Evolutionary conservation across 371 early-diverging fungal species (phyloP), one percentile per base, ranked within the genome.

Genomic region (Mucor lusitanicus): DNA sequence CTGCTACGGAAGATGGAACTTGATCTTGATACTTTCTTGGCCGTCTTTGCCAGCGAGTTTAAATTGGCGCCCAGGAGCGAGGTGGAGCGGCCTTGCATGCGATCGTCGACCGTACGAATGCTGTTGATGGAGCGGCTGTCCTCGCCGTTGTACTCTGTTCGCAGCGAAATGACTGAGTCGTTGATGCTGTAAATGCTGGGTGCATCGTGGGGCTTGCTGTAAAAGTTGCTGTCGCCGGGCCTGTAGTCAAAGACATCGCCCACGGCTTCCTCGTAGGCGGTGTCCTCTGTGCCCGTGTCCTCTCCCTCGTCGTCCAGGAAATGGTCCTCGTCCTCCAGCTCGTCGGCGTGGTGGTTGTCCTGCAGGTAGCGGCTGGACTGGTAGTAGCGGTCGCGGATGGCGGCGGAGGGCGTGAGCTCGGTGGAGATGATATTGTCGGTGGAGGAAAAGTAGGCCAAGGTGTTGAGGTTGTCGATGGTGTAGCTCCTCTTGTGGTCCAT

Each of bases 311-410:
- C 64, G 3, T 12, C 27, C 0, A 53, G 6, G 2, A 27, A 40
- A 4, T 6, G 27, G 27, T 62, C 63, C 15, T 71, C 40, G 7
- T 62, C 59, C 15, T 53, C 56, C 25, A 64, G 19, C 57, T 67
- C 68, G 33, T 69, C 69, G 8, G 59, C 60, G 6, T 53, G 23
- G 21, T 63, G 48, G 37, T 70, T 63, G 23, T 69, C 70, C 12
- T 68, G 65, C 17, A 70, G 40, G 19, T 69, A 67, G 8, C 70
- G 63, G 17, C 58, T 70, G 12, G 76, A 76, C 59, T 73, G 70
- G 30, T 76, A 76, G 27, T 76, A 76, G 40, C 60, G 53, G 27
- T 76, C 73, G 8, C 76, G 61, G 35, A 76, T 76, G 25, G 76
- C 73, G 17, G 76, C 76, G 15, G 76, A 76, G 6, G 73, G 70